Percentiles rank a stretch among this genome's conserved stretches.
These are phyloP conservation scores for Margaritispora aquatica DNA, from an alignment of 495 filamentous ascomycete species.

Conservation along the genomic window DNA sequence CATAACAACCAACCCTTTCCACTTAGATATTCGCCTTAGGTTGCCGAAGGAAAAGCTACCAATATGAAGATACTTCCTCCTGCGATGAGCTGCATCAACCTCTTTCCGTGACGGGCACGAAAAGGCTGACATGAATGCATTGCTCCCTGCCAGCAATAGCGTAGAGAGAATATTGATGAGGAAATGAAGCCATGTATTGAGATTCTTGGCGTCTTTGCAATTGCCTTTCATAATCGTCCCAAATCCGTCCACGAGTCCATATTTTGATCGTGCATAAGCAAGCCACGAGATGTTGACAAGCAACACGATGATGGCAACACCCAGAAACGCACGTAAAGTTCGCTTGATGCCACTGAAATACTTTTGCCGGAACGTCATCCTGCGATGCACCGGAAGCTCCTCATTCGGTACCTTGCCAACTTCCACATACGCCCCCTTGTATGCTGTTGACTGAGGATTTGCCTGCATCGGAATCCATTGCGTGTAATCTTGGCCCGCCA, in stretches of 20 bases:
- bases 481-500: neutral
- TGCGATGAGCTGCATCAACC: conserved; percentile 1
- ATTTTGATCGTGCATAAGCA: neutral
- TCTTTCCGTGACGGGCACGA: neutral
- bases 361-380: neutral
- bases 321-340: neutral
- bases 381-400: neutral
- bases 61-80: conserved; percentile 5
- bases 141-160: conserved; percentile 6
- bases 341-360: conserved; percentile 5
- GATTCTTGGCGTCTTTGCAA: neutral
- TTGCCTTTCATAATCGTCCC: conserved; percentile 1
- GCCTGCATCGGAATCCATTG: conserved; percentile 2
- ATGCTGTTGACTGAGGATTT: neutral
- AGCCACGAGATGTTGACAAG: conserved; percentile 1
- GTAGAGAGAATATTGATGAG: conserved; percentile 7
- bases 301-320: neutral
- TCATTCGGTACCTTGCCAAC: neutral
- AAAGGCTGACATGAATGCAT: conserved; percentile 12
- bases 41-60: conserved; percentile 3
- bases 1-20: conserved; percentile 5
- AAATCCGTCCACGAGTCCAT: conserved; percentile 1
- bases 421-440: neutral
- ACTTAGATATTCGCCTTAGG: neutral
- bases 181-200: conserved; percentile 10